Conservation (phyloP, 345 rosid species). For the Gossypium mustelinum region DNA sequence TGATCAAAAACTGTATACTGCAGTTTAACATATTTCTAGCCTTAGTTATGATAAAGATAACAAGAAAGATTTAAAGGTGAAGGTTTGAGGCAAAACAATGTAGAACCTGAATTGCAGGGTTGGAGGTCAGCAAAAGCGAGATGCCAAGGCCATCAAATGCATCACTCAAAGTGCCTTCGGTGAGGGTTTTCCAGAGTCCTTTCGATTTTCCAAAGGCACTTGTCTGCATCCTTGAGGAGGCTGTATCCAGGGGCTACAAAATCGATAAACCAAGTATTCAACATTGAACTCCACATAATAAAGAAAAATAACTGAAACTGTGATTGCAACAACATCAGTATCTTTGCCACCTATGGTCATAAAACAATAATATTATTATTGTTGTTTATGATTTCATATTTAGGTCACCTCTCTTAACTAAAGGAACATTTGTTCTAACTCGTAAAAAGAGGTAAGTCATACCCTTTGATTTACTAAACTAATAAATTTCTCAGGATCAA, state of each 20-base stretch:
- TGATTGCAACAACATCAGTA: not conserved
- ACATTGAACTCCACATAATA: not conserved
- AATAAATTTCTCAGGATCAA: not conserved
- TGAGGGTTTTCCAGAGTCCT: slow-evolving; percentile 66
- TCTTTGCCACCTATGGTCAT: not conserved
- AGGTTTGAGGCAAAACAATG: not conserved
- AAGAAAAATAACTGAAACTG: not conserved
- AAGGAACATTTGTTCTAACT: not conserved
- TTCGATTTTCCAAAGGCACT: slow-evolving; percentile 79
- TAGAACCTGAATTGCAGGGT: slow-evolving; percentile 80
- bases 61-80: not conserved
- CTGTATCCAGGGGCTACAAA: slow-evolving; percentile 74
- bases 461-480: not conserved
- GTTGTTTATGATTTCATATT: not conserved
- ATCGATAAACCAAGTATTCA: slow-evolving; percentile 14
- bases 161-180: slow-evolving; percentile 52
- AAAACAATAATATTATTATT: not conserved
- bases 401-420: not conserved
- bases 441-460: not conserved
- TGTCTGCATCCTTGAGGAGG: slow-evolving; percentile 84
- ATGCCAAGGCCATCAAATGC: slow-evolving; percentile 73
- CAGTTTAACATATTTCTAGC: slow-evolving; percentile 21
- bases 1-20: slow-evolving; percentile 96
- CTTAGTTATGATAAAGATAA: slow-evolving; percentile 14
- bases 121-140: slow-evolving; percentile 66